Base-by-base conservation (phyloP, 495 filamentous ascomycete species). In the Letharia lupina region DNA sequence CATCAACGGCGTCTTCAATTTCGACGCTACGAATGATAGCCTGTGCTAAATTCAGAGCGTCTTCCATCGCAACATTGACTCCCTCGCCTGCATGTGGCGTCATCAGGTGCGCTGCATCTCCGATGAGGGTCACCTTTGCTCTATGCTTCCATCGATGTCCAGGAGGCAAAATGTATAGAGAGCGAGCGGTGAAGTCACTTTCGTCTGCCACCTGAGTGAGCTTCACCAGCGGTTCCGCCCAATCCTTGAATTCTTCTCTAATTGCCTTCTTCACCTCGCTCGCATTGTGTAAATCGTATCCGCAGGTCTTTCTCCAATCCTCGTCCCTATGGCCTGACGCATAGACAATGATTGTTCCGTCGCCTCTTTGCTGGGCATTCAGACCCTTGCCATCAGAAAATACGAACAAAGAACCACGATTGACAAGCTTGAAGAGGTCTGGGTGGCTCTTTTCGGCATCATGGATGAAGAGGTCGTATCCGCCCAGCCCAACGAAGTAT, bases 101-200 rank as follows among this genome's bases (percentile, higher is more conserved):
- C 84, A 85, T 86, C 9, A 87, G 66, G 69, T 88, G 84, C 8
- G 85, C 86, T 7, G 86, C 82, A 72, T 87, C 85, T 6, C 86
- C 86, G 35, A 86, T 75, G 11, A 87, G 70, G 5, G 84, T 84
- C 11, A 82, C 73, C 13, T 79, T 77, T 0, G 73, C 64, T 0
- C 70, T 66, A 20, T 76, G 72, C 63, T 77, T 71, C 83, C 84
- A 87, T 6, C 65, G 67, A 40, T 75, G 60, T 16, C 81, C 84
- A 7, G 81, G 73, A 4, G 83, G 82, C 0, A 87, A 75, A 71
- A 79, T 82, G 64, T 80, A 86, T 0, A 84, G 65, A 13, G 73
- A 72, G 35, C 73, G 72, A 48, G 44, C 60, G 12, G 50, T 48
- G 57, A 65, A 61, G 18, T 69, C 60, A 6, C 35, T 39, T 41